A percentile compares a stretch with the other conserved stretches of the same genome.
Evolutionary conservation across 148 eudicot species (phyloP).

Genomic region (Talinum fruticosum): DNA sequence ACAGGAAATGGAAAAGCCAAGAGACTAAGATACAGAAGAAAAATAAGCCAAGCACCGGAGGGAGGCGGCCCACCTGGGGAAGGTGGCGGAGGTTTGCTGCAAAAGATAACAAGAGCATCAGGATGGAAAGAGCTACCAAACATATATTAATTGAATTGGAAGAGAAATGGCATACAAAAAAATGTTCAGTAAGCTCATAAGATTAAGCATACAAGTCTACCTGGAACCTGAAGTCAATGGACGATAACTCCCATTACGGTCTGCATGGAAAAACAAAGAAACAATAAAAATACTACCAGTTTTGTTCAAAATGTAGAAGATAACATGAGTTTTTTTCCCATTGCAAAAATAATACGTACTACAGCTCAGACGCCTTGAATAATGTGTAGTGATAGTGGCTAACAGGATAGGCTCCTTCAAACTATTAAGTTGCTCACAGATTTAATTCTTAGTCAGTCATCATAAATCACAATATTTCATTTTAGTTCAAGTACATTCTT

Average conservation of each 20-base stretch:
- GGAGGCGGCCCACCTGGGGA: conserved; percentile 20
- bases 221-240: conserved; percentile 41
- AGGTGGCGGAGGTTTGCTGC: conserved; percentile 44
- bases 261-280: conserved; percentile 36
- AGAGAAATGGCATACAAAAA: neutral
- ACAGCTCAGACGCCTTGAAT: neutral
- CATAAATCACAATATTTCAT: neutral
- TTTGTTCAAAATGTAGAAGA: neutral
- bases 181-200: neutral
- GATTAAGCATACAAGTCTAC: conserved; percentile 29
- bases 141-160: neutral
- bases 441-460: neutral
- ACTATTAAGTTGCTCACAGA: neutral
- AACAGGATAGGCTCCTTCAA: neutral
- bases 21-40: conserved; percentile 9
- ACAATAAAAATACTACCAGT: neutral
- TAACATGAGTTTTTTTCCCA: neutral
- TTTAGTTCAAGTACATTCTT: neutral
- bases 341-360: neutral
- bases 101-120: conserved; percentile 20
- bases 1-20: neutral
- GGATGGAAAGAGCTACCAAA: neutral
- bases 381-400: neutral
- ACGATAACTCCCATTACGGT: conserved; percentile 49
- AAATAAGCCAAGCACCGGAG: conserved; percentile 17